Evolutionary conservation across 1,284 basidiomycete genomes (phyloP), one percentile per base, ranked within the genome.

Genomic region (Xerocomus nothofagi): DNA sequence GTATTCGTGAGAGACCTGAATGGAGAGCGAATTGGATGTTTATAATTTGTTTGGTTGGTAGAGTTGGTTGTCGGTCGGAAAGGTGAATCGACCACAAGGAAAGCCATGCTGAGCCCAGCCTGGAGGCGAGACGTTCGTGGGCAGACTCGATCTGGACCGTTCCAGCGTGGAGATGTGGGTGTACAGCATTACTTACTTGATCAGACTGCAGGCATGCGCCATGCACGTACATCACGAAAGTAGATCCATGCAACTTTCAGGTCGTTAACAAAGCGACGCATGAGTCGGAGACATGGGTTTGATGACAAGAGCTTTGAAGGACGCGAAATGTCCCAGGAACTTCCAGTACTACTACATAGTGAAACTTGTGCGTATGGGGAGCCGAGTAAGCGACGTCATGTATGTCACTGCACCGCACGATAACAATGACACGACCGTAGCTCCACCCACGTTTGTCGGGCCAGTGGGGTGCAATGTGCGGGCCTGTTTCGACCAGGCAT

Each of bases 371-470:
- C n/a, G n/a, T n/a, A n/a, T n/a, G n/a, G n/a, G n/a, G n/a, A n/a
- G n/a, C n/a, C n/a, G n/a, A n/a, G n/a, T n/a, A n/a, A n/a, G n/a
- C n/a, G n/a, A n/a, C n/a, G n/a, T n/a, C n/a, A n/a, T n/a, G n/a
- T n/a, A n/a, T n/a, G 50, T 17, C 4, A n/a, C 32, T 17, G 23
- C 5, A 27, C 27, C 11, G 30, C 26, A 3, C 24, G 10, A 20
- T 12, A 47, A 26, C 27, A 36, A 36, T 20, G 42, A 38, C 40
- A 44, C 17, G 32, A 21, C 12, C 32, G 32, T 34, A 39, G 38
- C 31, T 44, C 41, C 20, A 60, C 58, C 58, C 56, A 60, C 58
- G 47, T 61, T 57, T 45, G 45, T 50, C 50, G 23, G 23, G 23
- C 24, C 38, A 58, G n/a, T n/a, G n/a, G n/a, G n/a, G n/a, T n/a